These are phyloP conservation scores for Ampelomyces quisqualis DNA, from an alignment of 2,329 filamentous ascomycete genomes.

Conservation along the genomic window DNA sequence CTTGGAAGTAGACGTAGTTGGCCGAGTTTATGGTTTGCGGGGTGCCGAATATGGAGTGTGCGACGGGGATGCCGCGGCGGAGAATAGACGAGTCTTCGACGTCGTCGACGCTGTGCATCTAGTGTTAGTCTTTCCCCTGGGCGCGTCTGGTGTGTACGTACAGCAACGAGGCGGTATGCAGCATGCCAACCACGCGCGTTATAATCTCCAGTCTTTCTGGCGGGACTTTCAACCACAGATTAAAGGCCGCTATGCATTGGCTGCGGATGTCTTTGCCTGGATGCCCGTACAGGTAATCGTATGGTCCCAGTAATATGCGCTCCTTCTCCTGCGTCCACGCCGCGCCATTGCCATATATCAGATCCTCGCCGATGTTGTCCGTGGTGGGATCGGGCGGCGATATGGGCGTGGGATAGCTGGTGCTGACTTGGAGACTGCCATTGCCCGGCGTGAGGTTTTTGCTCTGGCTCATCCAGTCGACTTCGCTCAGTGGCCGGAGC, in stretches of 20 bases:
- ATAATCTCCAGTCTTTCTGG: constrained; percentile 69
- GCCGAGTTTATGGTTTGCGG: constrained; percentile 89
- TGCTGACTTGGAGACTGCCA: constrained; percentile 15
- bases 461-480: constrained; percentile 44
- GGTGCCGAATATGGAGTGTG: constrained; percentile 80
- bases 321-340: constrained; percentile 75
- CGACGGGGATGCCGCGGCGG: constrained; percentile 76
- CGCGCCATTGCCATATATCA: constrained; percentile 45
- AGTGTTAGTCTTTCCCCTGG: background rate
- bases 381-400: constrained; percentile 28
- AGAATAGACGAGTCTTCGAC: constrained; percentile 80
- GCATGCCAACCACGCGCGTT: constrained; percentile 77
- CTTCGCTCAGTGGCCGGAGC: constrained; percentile 42
- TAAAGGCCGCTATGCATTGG: constrained; percentile 78
- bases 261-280: constrained; percentile 84
- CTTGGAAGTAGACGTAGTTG: constrained; percentile 85
- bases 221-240: constrained; percentile 76
- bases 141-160: constrained; percentile 22
- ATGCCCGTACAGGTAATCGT: constrained; percentile 74
- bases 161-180: constrained; percentile 80
- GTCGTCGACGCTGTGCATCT: constrained; percentile 64
- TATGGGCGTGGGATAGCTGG: constrained; percentile 33
- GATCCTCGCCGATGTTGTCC: constrained; percentile 38
- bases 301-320: constrained; percentile 73
- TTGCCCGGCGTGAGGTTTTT: constrained; percentile 35